A percentile compares a stretch with the other conserved stretches of the same genome.
These are phyloP conservation scores for Wallemia mellicola DNA, from an alignment of 1,284 basidiomycete species.

Conservation along the genomic window DNA sequence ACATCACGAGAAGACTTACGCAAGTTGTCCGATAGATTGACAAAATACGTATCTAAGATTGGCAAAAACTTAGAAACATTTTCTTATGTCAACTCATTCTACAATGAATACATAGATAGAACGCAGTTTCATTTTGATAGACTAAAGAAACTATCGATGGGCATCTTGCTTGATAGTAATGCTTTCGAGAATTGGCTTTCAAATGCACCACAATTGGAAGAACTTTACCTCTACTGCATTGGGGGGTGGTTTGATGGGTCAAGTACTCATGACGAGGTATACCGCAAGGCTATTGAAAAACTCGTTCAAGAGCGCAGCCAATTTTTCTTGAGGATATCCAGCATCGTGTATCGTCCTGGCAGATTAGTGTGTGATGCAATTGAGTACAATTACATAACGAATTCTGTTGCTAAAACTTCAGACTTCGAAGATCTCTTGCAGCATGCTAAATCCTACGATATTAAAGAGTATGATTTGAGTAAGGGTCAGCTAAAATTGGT, in stretches of 20 bases:
- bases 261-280: background rate
- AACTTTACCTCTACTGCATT: background rate
- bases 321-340: no score
- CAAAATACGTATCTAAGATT: background rate
- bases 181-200: background rate
- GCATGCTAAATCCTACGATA: no score
- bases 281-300: background rate
- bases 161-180: background rate
- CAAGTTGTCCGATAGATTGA: background rate
- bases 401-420: no score
- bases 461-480: no score
- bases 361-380: no score
- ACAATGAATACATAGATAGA: background rate
- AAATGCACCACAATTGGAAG: background rate
- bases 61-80: background rate
- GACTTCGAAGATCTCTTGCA: no score
- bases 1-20: background rate
- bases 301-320: background rate
- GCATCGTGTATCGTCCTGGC: no score
- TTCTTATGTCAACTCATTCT: background rate
- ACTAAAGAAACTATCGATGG: background rate
- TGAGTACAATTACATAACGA: no score
- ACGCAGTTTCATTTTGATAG: background rate
- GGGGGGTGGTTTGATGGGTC: background rate
- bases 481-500: no score